These are phyloP conservation scores for Lathyrus tuberosus DNA, from an alignment of 306 rosid genomes.

Conservation along the genomic window DNA sequence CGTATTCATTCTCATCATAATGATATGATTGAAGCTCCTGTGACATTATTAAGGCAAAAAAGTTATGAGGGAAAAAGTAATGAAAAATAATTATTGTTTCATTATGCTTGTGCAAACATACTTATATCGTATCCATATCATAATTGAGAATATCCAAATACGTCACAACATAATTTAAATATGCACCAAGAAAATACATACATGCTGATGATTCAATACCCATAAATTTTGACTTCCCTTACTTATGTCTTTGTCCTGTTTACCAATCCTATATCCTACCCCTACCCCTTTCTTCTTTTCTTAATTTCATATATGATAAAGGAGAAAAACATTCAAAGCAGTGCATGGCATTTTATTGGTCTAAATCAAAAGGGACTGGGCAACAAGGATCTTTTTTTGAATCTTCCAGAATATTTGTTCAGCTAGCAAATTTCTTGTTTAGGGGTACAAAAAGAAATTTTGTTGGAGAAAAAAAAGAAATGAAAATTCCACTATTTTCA, in stretches of 20 bases:
- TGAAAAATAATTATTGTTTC: not conserved
- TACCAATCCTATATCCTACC: too few relatives aligned
- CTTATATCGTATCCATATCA: too few relatives aligned
- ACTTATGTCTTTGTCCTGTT: too few relatives aligned
- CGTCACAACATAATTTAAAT: too few relatives aligned
- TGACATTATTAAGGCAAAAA: slow-evolving; percentile 42
- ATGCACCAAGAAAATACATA: too few relatives aligned
- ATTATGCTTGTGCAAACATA: too few relatives aligned
- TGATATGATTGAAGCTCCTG: slow-evolving; percentile 79
- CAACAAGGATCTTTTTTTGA: slow-evolving; percentile 5
- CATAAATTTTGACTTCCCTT: too few relatives aligned
- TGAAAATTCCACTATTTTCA: not conserved
- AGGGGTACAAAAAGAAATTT: not conserved
- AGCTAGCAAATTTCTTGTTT: not conserved
- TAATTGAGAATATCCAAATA: too few relatives aligned
- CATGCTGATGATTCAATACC: too few relatives aligned
- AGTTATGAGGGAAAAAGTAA: slow-evolving; percentile 21
- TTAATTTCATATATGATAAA: slow-evolving; percentile 18
- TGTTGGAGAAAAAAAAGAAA: slow-evolving; percentile 16
- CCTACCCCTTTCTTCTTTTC: too few relatives aligned
- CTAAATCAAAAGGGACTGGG: too few relatives aligned
- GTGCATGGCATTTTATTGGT: too few relatives aligned
- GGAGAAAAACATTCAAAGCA: slow-evolving; percentile 13
- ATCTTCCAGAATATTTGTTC: slow-evolving; percentile 6
- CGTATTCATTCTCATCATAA: slow-evolving; percentile 68